Conservation (phyloP, 495 filamentous ascomycete species). For the Neurospora terricola region DNA sequence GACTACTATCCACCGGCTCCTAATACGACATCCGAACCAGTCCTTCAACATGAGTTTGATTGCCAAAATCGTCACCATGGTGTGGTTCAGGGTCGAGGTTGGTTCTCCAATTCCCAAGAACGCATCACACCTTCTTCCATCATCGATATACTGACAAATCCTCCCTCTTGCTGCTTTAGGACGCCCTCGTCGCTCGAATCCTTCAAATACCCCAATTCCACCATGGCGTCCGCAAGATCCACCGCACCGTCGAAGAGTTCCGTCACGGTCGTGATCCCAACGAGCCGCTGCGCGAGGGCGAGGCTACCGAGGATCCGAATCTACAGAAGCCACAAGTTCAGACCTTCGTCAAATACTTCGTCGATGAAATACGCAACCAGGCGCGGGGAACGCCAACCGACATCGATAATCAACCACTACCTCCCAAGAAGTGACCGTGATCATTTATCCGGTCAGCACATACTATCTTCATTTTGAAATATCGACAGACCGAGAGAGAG, state of each 20-base stretch:
- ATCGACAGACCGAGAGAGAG: neutral
- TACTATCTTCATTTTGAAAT: neutral
- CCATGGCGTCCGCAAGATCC: constrained; percentile 29
- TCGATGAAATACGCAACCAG: constrained; percentile 31
- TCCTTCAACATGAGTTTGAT: neutral
- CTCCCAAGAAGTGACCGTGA: constrained; percentile 11
- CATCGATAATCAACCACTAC: neutral
- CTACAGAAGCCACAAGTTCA: neutral
- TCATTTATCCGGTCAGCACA: neutral
- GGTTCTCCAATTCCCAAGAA: neutral
- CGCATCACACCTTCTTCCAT: neutral
- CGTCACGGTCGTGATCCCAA: constrained; percentile 30
- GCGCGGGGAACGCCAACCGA: constrained; percentile 22
- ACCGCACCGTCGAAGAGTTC: constrained; percentile 27
- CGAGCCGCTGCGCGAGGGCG: constrained; percentile 32
- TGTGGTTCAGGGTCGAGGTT: neutral
- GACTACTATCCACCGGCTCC: neutral
- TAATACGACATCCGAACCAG: neutral
- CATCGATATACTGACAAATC: neutral
- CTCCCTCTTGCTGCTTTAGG: neutral
- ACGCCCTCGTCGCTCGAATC: constrained; percentile 4
- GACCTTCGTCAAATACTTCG: constrained; percentile 25
- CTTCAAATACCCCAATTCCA: constrained; percentile 30
- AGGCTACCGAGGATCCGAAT: constrained; percentile 19
- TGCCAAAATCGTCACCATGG: neutral